Conservation (phyloP, 2,329 filamentous ascomycete genomes). For the Chalaropsis thielavioides region DNA sequence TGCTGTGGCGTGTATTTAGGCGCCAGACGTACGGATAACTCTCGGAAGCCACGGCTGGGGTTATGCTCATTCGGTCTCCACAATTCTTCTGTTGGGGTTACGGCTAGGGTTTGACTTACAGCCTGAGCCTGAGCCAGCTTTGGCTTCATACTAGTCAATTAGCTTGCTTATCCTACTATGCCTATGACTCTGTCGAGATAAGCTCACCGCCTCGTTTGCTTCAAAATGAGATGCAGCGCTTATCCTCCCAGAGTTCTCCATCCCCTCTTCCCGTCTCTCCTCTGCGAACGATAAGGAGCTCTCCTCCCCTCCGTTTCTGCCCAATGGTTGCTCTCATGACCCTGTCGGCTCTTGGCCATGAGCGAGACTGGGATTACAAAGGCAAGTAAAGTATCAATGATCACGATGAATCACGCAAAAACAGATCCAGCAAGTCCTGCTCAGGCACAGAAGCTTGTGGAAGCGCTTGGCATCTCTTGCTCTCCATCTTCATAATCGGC, state of each 20-base stretch:
- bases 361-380: neutral
- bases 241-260: neutral
- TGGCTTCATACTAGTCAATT: too few relatives aligned
- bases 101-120: neutral
- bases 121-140: neutral
- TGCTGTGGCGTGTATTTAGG: neutral
- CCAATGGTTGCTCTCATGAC: neutral
- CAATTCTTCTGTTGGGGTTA: neutral
- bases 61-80: neutral
- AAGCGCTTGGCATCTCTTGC: neutral
- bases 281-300: neutral
- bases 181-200: neutral
- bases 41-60: neutral
- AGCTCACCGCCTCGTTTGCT: neutral
- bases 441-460: neutral
- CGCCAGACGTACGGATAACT: neutral
- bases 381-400: neutral
- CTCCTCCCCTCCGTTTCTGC: neutral
- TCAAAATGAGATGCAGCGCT: neutral
- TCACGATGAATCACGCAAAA: neutral
- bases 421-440: neutral
- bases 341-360: neutral
- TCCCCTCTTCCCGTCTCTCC: neutral
- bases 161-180: too few relatives aligned
- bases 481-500: neutral